Conservation (phyloP, 441 rosid genomes). For the Omphalea diandra region DNA sequence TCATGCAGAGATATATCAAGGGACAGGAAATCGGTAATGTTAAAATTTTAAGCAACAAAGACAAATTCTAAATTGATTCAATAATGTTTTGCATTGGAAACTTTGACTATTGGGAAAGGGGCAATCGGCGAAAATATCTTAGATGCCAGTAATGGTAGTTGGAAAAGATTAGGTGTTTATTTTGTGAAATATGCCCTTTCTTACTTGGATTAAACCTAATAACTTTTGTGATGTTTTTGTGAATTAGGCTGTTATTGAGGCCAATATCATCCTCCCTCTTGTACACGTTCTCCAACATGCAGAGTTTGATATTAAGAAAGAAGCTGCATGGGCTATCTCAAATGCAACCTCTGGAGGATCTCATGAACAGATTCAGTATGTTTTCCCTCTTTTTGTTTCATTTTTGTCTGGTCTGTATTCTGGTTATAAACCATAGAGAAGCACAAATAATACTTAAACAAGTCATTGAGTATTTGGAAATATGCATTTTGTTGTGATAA, state of each 20-base stretch:
- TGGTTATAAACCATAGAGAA: neutral
- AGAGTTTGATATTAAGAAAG: constrained; percentile 46
- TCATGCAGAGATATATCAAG: no score
- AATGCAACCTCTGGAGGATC: constrained; percentile 75
- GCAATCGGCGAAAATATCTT: neutral
- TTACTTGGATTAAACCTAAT: neutral
- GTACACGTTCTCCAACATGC: constrained; percentile 68
- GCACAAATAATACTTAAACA: neutral
- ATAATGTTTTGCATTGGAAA: neutral
- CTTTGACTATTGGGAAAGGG: neutral
- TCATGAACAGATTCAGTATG: constrained; percentile 74
- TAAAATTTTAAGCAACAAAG: no score
- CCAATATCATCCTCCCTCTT: constrained; percentile 53
- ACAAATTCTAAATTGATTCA: neutral
- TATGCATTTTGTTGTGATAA: neutral
- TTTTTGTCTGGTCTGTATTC: neutral
- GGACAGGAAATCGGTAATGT: no score
- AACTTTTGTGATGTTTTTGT: constrained; percentile 15
- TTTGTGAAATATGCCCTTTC: neutral
- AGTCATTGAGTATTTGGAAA: neutral
- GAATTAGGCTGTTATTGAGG: constrained; percentile 63
- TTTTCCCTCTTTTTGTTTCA: constrained; percentile 2
- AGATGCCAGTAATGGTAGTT: no score
- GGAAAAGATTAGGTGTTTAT: neutral
- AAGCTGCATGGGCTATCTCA: neutral